phyloP scores from a whole-genome alignment of 257 asterid species.

The Rubia yunnanensis region DNA sequence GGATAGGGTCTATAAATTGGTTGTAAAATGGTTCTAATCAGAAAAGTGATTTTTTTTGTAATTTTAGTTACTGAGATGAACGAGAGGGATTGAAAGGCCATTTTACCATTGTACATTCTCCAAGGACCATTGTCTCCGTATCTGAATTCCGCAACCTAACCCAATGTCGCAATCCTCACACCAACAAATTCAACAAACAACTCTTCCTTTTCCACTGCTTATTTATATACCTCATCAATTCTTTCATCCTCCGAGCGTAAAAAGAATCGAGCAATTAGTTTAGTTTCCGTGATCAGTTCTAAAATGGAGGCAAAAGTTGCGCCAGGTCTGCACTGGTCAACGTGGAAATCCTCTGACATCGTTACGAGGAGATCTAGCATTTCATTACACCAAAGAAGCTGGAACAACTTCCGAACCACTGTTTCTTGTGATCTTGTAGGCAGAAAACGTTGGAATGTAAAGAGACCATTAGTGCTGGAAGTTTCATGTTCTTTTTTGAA shows the following conservation, averaged over 20 bases:
- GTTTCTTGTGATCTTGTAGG: conserved; percentile 26
- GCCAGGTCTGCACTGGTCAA: conserved; percentile 33
- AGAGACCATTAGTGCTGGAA: conserved; percentile 25
- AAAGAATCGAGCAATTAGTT: neutral
- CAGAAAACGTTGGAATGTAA: conserved; percentile 17
- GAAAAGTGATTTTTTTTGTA: too few relatives aligned
- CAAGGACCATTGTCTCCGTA: too few relatives aligned
- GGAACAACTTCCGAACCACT: conserved; percentile 13
- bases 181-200: neutral
- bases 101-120: too few relatives aligned
- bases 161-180: neutral
- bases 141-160: neutral
- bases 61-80: too few relatives aligned
- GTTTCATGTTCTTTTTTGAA: conserved; percentile 55
- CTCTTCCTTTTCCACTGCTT: neutral
- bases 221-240: neutral
- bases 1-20: too few relatives aligned
- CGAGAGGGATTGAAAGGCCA: too few relatives aligned
- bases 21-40: too few relatives aligned
- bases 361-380: conserved; percentile 27
- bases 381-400: conserved; percentile 26
- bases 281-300: neutral
- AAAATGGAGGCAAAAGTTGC: conserved; percentile 54
- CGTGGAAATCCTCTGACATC: conserved; percentile 28
- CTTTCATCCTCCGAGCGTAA: neutral